phyloP scores from a whole-genome alignment of 2,329 filamentous ascomycete genomes.

The Alternaria burnsii region DNA sequence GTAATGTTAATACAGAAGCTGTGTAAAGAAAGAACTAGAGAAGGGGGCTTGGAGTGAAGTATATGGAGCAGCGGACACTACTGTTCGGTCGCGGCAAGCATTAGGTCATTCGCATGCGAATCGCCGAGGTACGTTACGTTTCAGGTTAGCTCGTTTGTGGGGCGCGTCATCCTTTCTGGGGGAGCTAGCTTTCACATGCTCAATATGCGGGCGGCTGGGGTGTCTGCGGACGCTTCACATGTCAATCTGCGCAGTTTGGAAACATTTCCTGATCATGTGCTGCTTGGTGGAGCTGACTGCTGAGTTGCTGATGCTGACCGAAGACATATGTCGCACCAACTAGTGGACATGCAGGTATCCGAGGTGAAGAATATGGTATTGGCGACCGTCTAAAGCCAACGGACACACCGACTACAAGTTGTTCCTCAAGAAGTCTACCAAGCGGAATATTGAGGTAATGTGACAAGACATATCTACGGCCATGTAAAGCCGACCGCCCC shows the following conservation, averaged over 20 bases:
- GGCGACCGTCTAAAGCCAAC: neutral
- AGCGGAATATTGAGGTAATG: neutral
- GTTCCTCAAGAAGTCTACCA: neutral
- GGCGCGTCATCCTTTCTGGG: constrained; percentile 25
- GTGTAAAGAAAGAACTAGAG: constrained; percentile 9
- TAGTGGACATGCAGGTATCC: neutral
- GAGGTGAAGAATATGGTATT: neutral
- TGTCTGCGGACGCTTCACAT: constrained; percentile 12
- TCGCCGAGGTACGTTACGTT: constrained; percentile 25
- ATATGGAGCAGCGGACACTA: constrained; percentile 3
- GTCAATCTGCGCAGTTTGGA: constrained; percentile 3
- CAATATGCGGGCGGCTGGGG: constrained; percentile 2
- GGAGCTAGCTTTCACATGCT: constrained; percentile 32
- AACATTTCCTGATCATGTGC: constrained; percentile 3
- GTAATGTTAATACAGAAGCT: constrained; percentile 4
- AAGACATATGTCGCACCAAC: neutral
- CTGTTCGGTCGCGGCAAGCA: constrained; percentile 5
- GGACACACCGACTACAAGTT: neutral
- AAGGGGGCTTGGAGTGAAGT: neutral
- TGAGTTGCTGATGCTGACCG: constrained; percentile 12
- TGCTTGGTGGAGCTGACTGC: constrained; percentile 2
- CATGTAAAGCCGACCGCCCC: constrained; percentile 14
- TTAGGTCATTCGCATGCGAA: constrained; percentile 24
- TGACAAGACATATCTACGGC: constrained; percentile 3
- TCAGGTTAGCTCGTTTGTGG: constrained; percentile 22